Base-by-base conservation (phyloP, 768 basidiomycete genomes). In the Pholiota conissans region DNA sequence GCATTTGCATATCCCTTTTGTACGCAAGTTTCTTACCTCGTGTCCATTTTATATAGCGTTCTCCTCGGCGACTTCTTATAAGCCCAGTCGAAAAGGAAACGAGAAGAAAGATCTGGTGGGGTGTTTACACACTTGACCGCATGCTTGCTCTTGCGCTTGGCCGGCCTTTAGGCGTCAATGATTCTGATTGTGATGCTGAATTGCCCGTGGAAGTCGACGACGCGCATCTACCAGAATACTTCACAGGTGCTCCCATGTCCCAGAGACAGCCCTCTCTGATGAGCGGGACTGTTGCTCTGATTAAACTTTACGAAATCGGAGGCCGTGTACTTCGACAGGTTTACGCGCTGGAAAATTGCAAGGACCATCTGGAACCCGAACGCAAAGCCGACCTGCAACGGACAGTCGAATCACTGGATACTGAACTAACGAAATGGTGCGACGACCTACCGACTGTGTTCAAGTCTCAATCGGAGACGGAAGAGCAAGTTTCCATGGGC, bases 141-240 rank as follows among this genome's bases (percentile, higher is more conserved):
- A 94, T 95, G 91, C 87, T 96, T 18, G 94, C 94, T 22, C 84
- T 95, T 52, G 88, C 93, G 13, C 79, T 96, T 13, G 94, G 94
- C 47, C 83, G 94, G 9, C 94, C 94, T 2, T 82, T 95, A 55
- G 94, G 92, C 26, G 79, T 93, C 60, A 91, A 94, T 64, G 94
- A 96, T 71, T 78, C 86, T 10, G 94, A 96, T 69, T 94, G 93
- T 65, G 94, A 96, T 67, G 90, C 91, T 29, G 92, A 95, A 68
- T 76, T 87, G 51, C 94, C 94, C 4, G 81, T 87, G 34, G 87
- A 90, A 56, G 79, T 93, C 35, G 94, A 95, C 64, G 94, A 96
- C 68, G 90, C 90, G 49, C 69, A 81, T 60, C 73, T 95, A 3
- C 77, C 83, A 7, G 85, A 89, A 63, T 91, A 88, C 69, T 90